Conservation (phyloP, 2,329 filamentous ascomycete species). For the Claviceps digitariae region DNA sequence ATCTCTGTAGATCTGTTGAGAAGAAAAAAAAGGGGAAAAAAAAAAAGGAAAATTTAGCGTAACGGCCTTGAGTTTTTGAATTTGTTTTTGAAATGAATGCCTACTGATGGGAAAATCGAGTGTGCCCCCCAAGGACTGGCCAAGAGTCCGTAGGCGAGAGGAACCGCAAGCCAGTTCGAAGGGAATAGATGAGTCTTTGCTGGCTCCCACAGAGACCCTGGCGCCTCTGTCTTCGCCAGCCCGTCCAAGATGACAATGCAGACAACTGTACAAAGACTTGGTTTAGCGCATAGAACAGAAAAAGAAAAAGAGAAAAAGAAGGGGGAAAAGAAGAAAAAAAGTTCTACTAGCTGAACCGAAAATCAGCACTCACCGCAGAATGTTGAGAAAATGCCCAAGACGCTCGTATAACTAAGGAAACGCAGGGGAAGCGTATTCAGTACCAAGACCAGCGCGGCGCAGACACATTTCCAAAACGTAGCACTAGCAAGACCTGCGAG, state of each 20-base stretch:
- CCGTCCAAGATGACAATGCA: conserved; percentile 73
- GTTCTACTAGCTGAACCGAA: background rate
- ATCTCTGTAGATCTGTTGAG: conserved; percentile 41
- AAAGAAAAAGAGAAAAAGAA: background rate
- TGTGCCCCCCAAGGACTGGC: conserved; percentile 62
- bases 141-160: conserved; percentile 76
- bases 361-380: conserved; percentile 57
- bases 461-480: conserved; percentile 72
- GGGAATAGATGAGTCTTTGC: conserved; percentile 73
- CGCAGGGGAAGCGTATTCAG: conserved; percentile 76
- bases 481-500: conserved; percentile 55
- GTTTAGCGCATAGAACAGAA: background rate
- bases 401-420: conserved; percentile 76
- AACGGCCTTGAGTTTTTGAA: too few relatives aligned
- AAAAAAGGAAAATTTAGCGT: background rate
- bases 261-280: conserved; percentile 50
- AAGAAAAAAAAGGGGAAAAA: too few relatives aligned
- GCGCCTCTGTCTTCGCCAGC: conserved; percentile 62
- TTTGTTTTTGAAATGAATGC: conserved; percentile 8
- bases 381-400: conserved; percentile 83
- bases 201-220: conserved; percentile 73
- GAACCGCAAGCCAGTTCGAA: conserved; percentile 72
- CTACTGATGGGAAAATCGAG: conserved; percentile 64
- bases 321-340: too few relatives aligned
- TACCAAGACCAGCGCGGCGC: conserved; percentile 63